Evolutionary conservation across 1,284 basidiomycete species (phyloP), one percentile per base, ranked within the genome.

Genomic region (Trichosporon sp.): DNA sequence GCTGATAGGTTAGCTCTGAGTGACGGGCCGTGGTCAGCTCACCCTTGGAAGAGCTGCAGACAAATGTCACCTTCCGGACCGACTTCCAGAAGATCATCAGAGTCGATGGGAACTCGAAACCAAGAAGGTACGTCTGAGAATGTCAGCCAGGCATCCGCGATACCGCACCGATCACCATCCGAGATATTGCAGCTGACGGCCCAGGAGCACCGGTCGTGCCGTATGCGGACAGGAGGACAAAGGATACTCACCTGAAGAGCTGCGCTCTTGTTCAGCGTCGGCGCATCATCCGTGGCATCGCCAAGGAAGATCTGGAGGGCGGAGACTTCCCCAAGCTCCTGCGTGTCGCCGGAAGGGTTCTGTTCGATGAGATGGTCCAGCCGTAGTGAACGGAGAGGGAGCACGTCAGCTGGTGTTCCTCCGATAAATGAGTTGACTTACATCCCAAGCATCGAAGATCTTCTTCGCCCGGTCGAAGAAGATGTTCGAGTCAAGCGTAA

Each of bases 61-160:
- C 85, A 68, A 98, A 91, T 32, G 86, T 87, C 32, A 98, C 84
- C 76, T 88, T 90, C 29, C 75, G 72, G n/a, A 75, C 73, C n/a
- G 75, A 70, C 67, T 76, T 75, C 74, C 90, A 87, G 75, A 98
- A 91, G 38, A 96, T 84, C 68, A 95, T 88, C 56, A 98, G 86
- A 0, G 95, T 98, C 0, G 93, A 94, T 0, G 95, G 95, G 78
- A 98, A 98, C 82, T 98, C 96, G 82, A 95, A 98, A 27, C 95
- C 96, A 35, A 98, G 87, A 9, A 98, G 86, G 91, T 93, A 98
- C 75, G 93, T 94, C 93, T 96, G 78, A 38, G 11, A n/a, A 25
- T 2, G 47, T 51, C 23, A 51, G 12, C 21, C 18, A 38, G 11
- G 38, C 32, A 18, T 4, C 38, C 2, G 7, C 1, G 7, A n/a